Conservation (phyloP, 2,329 filamentous ascomycete genomes). For the Neurospora sp. region DNA sequence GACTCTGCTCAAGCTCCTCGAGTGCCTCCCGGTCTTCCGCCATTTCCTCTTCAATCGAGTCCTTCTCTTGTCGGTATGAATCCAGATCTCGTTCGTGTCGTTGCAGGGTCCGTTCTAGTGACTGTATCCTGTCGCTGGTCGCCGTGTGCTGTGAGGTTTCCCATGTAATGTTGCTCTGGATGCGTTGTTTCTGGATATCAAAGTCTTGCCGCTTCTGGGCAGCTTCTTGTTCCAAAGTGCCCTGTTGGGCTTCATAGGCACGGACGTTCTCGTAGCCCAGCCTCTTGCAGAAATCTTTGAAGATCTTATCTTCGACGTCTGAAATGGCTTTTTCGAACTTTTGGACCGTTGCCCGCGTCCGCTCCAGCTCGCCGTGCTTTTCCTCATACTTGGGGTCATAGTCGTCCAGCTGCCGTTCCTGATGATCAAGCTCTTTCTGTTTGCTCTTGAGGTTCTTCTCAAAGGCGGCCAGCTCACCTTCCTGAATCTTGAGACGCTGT, state of each 20-base stretch:
- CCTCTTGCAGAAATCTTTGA: constrained; percentile 72
- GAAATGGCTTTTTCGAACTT: constrained; percentile 56
- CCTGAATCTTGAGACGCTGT: constrained; percentile 59
- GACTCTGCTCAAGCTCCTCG: constrained; percentile 60
- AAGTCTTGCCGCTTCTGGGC: constrained; percentile 81
- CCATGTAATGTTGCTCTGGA: constrained; percentile 53
- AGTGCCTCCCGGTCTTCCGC: constrained; percentile 66
- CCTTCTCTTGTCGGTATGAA: constrained; percentile 61
- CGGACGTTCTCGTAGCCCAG: constrained; percentile 84
- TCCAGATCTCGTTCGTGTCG: constrained; percentile 60
- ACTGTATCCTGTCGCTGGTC: constrained; percentile 58
- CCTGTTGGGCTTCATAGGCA: constrained; percentile 88
- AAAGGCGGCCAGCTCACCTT: constrained; percentile 67
- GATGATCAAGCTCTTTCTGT: constrained; percentile 66
- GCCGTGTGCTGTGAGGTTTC: constrained; percentile 42
- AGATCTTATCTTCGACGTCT: constrained; percentile 80
- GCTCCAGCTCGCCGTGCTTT: constrained; percentile 58
- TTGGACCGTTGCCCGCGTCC: constrained; percentile 37
- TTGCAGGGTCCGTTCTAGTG: constrained; percentile 55
- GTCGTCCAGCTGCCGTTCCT: constrained; percentile 62
- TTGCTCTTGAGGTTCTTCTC: constrained; percentile 80
- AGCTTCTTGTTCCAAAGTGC: constrained; percentile 82
- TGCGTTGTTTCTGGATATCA: constrained; percentile 67
- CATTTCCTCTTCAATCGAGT: constrained; percentile 62
- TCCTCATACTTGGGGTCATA: constrained; percentile 69